phyloP scores from a whole-genome alignment of 2,329 filamentous ascomycete species.

The Trichoderma sp. region DNA sequence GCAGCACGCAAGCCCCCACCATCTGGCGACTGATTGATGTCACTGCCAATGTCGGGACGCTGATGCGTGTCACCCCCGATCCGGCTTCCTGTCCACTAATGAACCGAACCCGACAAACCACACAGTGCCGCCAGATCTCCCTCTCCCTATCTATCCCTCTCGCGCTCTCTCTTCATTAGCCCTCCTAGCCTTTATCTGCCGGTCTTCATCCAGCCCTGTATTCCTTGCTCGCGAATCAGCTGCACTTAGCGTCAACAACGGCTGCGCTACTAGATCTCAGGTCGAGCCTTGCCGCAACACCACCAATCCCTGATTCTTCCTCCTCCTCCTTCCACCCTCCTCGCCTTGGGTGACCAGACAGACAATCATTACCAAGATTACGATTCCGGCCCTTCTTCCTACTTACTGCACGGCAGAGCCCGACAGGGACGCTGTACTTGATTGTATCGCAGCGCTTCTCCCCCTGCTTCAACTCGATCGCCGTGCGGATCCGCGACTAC shows the following conservation, averaged over 20 bases:
- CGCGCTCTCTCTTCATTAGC: neutral
- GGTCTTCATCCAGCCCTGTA: conserved; percentile 15
- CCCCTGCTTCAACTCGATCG: neutral
- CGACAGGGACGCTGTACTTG: neutral
- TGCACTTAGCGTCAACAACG: neutral
- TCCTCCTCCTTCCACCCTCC: neutral
- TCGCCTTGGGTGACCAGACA: neutral
- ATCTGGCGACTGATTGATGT: conserved; percentile 10
- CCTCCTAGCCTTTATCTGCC: neutral
- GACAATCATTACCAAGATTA: neutral
- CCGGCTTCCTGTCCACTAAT: conserved; percentile 7
- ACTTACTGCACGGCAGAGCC: neutral
- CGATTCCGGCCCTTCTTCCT: neutral
- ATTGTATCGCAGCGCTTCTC: neutral
- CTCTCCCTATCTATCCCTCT: neutral
- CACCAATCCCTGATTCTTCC: neutral
- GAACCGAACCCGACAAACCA: neutral
- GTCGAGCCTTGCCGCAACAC: conserved; percentile 27
- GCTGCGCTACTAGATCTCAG: conserved; percentile 30
- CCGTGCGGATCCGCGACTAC: conserved; percentile 12
- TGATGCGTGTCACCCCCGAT: conserved; percentile 18
- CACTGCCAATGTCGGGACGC: neutral
- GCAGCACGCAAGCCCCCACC: conserved; percentile 9
- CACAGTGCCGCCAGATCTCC: neutral
- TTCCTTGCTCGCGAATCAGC: neutral